Evolutionary conservation across 352 stramenopile genomes (phyloP).

Genomic region (Globisporangium emineosum): DNA sequence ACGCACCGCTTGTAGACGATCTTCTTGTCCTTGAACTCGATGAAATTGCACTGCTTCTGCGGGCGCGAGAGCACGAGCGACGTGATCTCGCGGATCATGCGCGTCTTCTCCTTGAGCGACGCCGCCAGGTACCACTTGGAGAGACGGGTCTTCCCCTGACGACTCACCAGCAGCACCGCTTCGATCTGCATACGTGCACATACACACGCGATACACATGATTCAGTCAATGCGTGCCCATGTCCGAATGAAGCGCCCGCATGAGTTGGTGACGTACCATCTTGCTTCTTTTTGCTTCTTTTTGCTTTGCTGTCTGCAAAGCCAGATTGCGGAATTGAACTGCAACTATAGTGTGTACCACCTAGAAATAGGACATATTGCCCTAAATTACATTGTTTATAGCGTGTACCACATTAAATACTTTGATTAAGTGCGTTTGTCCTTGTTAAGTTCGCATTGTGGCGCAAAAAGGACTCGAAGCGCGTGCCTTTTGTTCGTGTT

Average conservation of each 20-base stretch:
- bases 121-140: constrained; percentile 88
- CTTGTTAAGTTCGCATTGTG: background rate
- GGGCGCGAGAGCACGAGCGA: constrained; percentile 83
- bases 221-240: background rate
- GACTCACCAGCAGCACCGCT: constrained; percentile 85
- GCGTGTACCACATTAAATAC: background rate
- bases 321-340: background rate
- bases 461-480: background rate
- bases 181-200: constrained; percentile 67
- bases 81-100: constrained; percentile 88
- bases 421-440: background rate
- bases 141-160: constrained; percentile 90
- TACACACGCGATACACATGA: background rate
- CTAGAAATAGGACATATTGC: background rate
- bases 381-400: background rate
- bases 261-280: background rate
- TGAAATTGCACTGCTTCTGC: constrained; percentile 92
- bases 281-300: background rate
- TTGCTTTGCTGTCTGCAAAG: constrained; percentile 7
- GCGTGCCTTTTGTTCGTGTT: constrained; percentile 2
- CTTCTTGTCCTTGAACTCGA: constrained; percentile 98
- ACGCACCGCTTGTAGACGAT: constrained; percentile 95
- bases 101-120: constrained; percentile 80
- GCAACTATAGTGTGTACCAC: background rate
- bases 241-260: background rate